Conservation (phyloP, 768 basidiomycete genomes). For the Lactarius vividus region DNA sequence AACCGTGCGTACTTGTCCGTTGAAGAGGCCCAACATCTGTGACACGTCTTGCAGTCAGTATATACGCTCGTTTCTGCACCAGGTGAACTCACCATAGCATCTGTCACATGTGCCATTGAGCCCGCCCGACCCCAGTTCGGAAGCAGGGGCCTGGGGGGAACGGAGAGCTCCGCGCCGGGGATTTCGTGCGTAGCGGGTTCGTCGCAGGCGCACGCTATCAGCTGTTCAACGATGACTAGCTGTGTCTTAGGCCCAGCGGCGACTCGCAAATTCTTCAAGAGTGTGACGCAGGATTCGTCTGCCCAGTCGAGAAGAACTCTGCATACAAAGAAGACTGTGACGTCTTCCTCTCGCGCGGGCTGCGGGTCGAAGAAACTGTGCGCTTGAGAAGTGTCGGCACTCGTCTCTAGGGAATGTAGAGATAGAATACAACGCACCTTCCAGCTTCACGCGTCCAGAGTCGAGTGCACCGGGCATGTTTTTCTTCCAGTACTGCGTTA, state of each 20-base stretch:
- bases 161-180: too few relatives aligned
- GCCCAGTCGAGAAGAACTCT: background rate
- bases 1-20: background rate
- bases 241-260: too few relatives aligned
- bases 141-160: too few relatives aligned
- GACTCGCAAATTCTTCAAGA: background rate
- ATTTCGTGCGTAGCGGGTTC: too few relatives aligned
- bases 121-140: too few relatives aligned
- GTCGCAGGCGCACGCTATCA: too few relatives aligned
- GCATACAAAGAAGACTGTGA: background rate
- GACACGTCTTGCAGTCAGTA: too few relatives aligned
- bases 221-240: too few relatives aligned
- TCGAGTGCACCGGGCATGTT: background rate
- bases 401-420: background rate
- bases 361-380: background rate
- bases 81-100: background rate
- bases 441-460: background rate
- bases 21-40: background rate
- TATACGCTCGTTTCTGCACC: background rate
- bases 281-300: background rate
- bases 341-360: background rate
- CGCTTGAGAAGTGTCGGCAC: background rate
- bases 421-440: background rate
- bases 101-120: too few relatives aligned
- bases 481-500: background rate